Base-by-base conservation (phyloP, 2,329 filamentous ascomycete species). In the Phaeophleospora eucalypticola region DNA sequence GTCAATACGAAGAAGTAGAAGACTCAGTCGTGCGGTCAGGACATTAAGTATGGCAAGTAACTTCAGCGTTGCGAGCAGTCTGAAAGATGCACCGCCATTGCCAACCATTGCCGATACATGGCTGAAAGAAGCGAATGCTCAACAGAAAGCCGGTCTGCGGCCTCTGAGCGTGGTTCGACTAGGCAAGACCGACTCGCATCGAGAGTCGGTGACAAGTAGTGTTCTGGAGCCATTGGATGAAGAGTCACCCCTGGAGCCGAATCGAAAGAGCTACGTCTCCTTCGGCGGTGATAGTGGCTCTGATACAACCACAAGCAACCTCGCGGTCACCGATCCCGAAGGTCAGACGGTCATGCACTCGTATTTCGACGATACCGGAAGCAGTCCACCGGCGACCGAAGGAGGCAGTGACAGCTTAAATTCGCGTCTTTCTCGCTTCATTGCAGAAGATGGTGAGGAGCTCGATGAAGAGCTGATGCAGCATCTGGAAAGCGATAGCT, bases 261-360 rank as follows among this genome's bases (percentile, higher is more conserved):
- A 94, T 67, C 82, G 93, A 59, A 95, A 95, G 68, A 96, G 90
- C 1, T 97, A 96, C 61, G 89, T 96, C n/a, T 95, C 86, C 0
- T 87, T 88, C 51, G 81, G 83, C 9, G 77, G 73, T 20, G 86
- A 89, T 58, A 87, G 84, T 60, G 79, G 78, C 46, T 84, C 86
- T 41, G 71, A 73, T 75, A 78, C 27, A 51, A 78, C 77, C 4
- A 79, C 77, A 14, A 89, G 94, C 56, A 79, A 78, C 19, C 74
- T 89, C 49, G 85, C 82, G 55, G 77, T 89, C 36, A 89, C 83
- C 1, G 88, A 95, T 58, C 83, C 86, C 1, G 87, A 89, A 38
- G 83, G 84, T 54, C 83, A 86, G 62, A 76, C 74, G 3, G 71
- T 79, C 17, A 78, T 84, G 46, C 82, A 87, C 43, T 94, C 87